Percentiles rank a stretch among this genome's conserved stretches.
Evolutionary conservation across 2,329 filamentous ascomycete species (phyloP).

Genomic region (Aspergillus sp.): DNA sequence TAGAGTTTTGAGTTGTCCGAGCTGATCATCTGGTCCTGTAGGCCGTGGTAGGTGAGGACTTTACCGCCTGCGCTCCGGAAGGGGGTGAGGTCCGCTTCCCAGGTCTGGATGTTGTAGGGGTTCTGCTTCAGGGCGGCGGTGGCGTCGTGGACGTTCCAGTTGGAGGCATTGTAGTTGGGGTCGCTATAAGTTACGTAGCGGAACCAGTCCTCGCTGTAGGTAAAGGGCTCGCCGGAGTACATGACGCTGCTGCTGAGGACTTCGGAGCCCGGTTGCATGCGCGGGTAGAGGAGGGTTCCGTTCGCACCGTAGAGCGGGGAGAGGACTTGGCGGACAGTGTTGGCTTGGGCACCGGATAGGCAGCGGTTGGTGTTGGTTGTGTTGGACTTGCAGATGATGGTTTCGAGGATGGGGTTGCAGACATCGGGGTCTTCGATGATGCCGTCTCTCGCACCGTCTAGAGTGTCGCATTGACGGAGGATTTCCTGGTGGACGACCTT

Average conservation of each 20-base stretch:
- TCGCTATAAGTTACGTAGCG: conserved; percentile 39
- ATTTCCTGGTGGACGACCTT: conserved; percentile 30
- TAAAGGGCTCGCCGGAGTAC: conserved; percentile 31
- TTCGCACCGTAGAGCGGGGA: conserved; percentile 27
- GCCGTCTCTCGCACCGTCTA: conserved; percentile 27
- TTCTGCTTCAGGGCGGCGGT: conserved; percentile 31
- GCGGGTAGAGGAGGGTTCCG: conserved; percentile 25
- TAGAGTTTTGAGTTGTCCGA: conserved; percentile 47
- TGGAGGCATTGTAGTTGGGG: conserved; percentile 32
- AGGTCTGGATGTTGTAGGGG: conserved; percentile 46
- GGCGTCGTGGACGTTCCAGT: conserved; percentile 33
- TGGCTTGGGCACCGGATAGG: conserved; percentile 24
- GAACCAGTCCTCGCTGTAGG: conserved; percentile 38
- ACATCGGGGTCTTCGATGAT: conserved; percentile 33
- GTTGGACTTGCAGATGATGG: conserved; percentile 23
- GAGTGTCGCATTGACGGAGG: conserved; percentile 26
- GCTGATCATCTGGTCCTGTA: conserved; percentile 46
- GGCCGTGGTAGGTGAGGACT: conserved; percentile 37
- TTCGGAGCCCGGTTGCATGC: conserved; percentile 31
- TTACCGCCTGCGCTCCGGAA: conserved; percentile 41
- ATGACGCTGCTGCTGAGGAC: conserved; percentile 21
- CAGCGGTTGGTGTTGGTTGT: conserved; percentile 17
- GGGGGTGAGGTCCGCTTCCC: conserved; percentile 41
- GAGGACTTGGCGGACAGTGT: conserved; percentile 23
- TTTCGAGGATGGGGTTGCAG: conserved; percentile 27